A percentile compares a stretch with the other conserved stretches of the same genome.
phyloP scores from a whole-genome alignment of 371 early-diverging fungal species.

The Mortierella sp. region DNA sequence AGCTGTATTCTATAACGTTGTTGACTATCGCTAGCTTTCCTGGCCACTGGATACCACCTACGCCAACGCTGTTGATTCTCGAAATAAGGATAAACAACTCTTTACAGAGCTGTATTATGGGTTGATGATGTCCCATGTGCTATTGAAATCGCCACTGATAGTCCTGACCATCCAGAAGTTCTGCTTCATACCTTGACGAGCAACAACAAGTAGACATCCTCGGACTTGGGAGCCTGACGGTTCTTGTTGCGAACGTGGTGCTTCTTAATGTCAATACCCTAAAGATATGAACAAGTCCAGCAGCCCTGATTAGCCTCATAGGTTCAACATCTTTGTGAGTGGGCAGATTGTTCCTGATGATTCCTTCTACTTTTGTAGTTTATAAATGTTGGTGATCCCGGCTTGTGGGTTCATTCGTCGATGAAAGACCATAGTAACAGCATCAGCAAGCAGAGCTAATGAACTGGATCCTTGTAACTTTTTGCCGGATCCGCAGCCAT shows the following conservation, averaged over 20 bases:
- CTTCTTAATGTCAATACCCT: conserved; percentile 82
- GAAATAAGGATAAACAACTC: too few relatives aligned
- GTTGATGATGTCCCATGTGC: not conserved
- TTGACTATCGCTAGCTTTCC: too few relatives aligned
- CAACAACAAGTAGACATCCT: conserved; percentile 95
- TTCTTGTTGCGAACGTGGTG: conserved; percentile 95
- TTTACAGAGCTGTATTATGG: too few relatives aligned
- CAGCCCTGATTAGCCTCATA: conserved; percentile 12
- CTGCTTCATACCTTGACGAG: conserved; percentile 88
- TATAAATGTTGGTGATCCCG: not conserved
- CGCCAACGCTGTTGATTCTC: too few relatives aligned
- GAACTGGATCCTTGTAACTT: not conserved
- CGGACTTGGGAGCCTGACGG: conserved; percentile 90
- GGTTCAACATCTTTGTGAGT: conserved; percentile 2
- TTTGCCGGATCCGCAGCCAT: not conserved
- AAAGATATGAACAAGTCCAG: conserved; percentile 1
- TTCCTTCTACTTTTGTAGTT: not conserved
- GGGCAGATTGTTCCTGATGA: not conserved
- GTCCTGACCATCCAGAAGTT: not conserved
- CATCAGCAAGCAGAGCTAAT: not conserved
- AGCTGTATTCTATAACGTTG: too few relatives aligned
- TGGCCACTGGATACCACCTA: too few relatives aligned
- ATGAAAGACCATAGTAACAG: not conserved
- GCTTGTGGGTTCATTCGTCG: not conserved
- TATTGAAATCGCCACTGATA: not conserved